Percentiles rank a stretch among this genome's conserved stretches.
Conservation (phyloP, 106 monocot genomes). For the Dioscorea dumetorum region DNA sequence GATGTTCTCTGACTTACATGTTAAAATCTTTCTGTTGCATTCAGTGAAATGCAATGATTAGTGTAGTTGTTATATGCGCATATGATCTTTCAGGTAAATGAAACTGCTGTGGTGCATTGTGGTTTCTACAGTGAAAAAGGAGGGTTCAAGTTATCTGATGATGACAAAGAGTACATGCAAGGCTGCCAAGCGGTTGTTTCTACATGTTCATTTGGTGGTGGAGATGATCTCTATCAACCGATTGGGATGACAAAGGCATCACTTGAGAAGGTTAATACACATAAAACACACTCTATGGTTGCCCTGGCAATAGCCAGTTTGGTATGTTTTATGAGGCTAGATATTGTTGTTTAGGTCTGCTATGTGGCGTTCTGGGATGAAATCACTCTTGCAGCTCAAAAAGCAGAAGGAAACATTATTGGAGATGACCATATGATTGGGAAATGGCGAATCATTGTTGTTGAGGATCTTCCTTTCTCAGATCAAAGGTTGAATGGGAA, state of each 20-base stretch:
- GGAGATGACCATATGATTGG: constrained; percentile 62
- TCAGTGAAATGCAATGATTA: too few relatives aligned
- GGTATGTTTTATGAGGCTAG: background rate
- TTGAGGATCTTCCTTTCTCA: constrained; percentile 83
- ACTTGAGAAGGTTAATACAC: constrained; percentile 44
- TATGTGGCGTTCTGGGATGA: constrained; percentile 99
- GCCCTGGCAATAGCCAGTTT: background rate
- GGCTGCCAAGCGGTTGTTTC: constrained; percentile 80
- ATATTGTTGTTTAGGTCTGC: constrained; percentile 53
- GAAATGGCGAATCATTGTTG: constrained; percentile 86
- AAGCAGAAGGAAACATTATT: constrained; percentile 53
- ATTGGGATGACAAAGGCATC: constrained; percentile 89
- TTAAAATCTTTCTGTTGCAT: too few relatives aligned
- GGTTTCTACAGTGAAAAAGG: constrained; percentile 90
- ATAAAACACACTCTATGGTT: background rate
- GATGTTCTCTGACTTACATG: too few relatives aligned
- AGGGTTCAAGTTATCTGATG: constrained; percentile 77
- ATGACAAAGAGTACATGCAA: constrained; percentile 77
- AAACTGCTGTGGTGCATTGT: constrained; percentile 72
- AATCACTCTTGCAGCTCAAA: constrained; percentile 67
- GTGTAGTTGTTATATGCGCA: background rate
- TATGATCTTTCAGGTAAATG: constrained; percentile 47
- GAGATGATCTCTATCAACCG: constrained; percentile 83
- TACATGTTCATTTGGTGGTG: constrained; percentile 95
- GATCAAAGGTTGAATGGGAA: constrained; percentile 98